Evolutionary conservation across 2,329 filamentous ascomycete genomes (phyloP).

Genomic region (Bipolaris zeicola): DNA sequence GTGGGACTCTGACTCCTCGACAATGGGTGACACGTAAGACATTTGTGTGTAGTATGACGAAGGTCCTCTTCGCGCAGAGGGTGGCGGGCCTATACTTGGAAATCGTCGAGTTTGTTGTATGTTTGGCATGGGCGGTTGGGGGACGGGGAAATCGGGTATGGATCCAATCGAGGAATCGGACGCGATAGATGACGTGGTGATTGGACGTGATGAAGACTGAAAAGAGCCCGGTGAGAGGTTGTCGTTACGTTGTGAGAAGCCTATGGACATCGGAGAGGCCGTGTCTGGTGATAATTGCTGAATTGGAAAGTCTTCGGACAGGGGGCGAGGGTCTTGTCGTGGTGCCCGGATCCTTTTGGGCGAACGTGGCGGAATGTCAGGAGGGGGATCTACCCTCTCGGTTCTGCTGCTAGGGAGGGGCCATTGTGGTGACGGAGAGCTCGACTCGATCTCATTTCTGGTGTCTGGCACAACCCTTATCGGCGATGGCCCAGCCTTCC

Average conservation of each 20-base stretch:
- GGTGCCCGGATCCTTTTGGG: conserved; percentile 48
- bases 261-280: conserved; percentile 25
- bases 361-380: conserved; percentile 26
- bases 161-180: conserved; percentile 50
- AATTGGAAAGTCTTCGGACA: conserved; percentile 42
- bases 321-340: conserved; percentile 50
- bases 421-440: conserved; percentile 53
- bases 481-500: conserved; percentile 18
- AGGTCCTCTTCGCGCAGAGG: conserved; percentile 55
- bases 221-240: conserved; percentile 40
- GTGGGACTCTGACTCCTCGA: conserved; percentile 55
- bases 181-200: conserved; percentile 46
- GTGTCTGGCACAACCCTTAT: conserved; percentile 23
- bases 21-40: conserved; percentile 56
- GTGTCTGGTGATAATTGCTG: conserved; percentile 37
- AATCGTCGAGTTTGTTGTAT: conserved; percentile 47
- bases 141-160: conserved; percentile 51
- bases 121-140: conserved; percentile 40
- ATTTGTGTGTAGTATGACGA: conserved; percentile 56
- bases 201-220: conserved; percentile 40
- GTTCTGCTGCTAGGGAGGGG: conserved; percentile 50
- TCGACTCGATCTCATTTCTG: conserved; percentile 19
- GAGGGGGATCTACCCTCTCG: conserved; percentile 33
- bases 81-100: conserved; percentile 55
- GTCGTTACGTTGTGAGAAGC: conserved; percentile 37